Evolutionary conservation across 352 stramenopile genomes (phyloP).

Genomic region (Phytopythium oedochilum): DNA sequence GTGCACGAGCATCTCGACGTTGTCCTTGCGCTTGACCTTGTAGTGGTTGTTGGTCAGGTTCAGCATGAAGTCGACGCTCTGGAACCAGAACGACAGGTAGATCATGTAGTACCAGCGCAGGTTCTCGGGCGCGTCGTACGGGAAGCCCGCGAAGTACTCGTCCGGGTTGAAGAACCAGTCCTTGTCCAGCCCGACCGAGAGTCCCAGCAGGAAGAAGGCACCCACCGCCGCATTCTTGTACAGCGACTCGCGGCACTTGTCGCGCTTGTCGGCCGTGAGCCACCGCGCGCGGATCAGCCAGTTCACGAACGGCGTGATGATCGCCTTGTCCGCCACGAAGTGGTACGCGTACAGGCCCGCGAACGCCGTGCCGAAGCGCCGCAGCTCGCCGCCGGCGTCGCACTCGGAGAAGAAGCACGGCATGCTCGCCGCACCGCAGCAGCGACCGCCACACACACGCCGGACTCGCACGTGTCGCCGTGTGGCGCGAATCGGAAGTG

Average conservation of each 20-base stretch:
- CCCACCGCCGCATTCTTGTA: slow-evolving; percentile 79
- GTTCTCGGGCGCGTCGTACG: slow-evolving; percentile 34
- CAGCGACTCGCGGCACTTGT: slow-evolving; percentile 82
- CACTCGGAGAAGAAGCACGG: slow-evolving; percentile 71
- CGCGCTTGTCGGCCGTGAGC: slow-evolving; percentile 52
- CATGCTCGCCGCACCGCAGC: slow-evolving; percentile 38
- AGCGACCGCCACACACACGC: no score
- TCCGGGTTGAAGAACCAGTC: slow-evolving; percentile 75
- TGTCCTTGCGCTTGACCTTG: slow-evolving; percentile 79
- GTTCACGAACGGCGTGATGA: slow-evolving; percentile 50
- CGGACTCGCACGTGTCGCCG: no score
- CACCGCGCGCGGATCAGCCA: slow-evolving; percentile 33
- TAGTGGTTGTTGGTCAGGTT: slow-evolving; percentile 80
- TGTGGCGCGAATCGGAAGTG: no score
- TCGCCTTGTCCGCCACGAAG: slow-evolving; percentile 55
- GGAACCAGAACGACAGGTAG: slow-evolving; percentile 78
- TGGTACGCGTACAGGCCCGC: slow-evolving; percentile 66
- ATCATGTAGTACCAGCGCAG: slow-evolving; percentile 85
- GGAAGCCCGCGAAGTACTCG: slow-evolving; percentile 60
- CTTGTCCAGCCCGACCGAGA: slow-evolving; percentile 57
- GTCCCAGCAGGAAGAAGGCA: slow-evolving; percentile 49
- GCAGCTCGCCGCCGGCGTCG: slow-evolving; percentile 38
- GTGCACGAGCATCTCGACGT: slow-evolving; percentile 77
- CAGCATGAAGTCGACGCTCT: slow-evolving; percentile 84
- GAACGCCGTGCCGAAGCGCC: slow-evolving; percentile 54